Conservation (phyloP, 1,139 yeast genomes). For the Chernovozyma aurita region DNA sequence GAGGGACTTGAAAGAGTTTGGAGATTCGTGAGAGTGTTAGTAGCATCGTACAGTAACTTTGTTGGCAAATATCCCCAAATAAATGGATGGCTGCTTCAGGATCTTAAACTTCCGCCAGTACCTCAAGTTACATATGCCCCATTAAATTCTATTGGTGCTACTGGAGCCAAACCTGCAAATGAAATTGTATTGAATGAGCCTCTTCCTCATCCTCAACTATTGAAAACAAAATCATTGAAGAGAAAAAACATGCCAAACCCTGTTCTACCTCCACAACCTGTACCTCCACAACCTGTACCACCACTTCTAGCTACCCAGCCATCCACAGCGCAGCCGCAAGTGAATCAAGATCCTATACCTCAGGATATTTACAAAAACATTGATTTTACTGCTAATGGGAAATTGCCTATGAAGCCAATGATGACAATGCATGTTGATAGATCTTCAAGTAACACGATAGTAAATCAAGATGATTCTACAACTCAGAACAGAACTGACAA, state of each 20-base stretch:
- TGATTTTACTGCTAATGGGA: conserved; percentile 44
- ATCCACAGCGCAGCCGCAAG: background rate
- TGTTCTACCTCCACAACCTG: conserved; percentile 19
- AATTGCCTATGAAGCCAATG: conserved; percentile 43
- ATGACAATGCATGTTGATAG: conserved; percentile 27
- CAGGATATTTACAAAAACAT: conserved; percentile 27
- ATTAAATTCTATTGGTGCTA: conserved; percentile 2
- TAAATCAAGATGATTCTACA: background rate
- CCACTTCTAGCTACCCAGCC: conserved; percentile 1
- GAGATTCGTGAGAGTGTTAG: conserved; percentile 57
- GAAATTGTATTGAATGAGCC: conserved; percentile 19
- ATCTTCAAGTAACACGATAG: conserved; percentile 8
- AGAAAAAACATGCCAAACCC: conserved; percentile 25
- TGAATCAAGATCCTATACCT: background rate
- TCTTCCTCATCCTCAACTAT: conserved; percentile 20
- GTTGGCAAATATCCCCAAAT: conserved; percentile 64
- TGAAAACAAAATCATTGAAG: conserved; percentile 24
- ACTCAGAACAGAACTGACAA: background rate
- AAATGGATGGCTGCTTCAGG: conserved; percentile 32
- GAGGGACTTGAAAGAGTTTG: conserved; percentile 59
- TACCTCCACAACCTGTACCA: conserved; percentile 8
- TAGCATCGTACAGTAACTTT: conserved; percentile 62
- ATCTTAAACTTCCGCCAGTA: conserved; percentile 30
- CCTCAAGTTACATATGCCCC: conserved; percentile 10
- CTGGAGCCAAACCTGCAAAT: conserved; percentile 7